Conservation (phyloP, 139 green algal species). For the Chlamydomonas applanata region DNA sequence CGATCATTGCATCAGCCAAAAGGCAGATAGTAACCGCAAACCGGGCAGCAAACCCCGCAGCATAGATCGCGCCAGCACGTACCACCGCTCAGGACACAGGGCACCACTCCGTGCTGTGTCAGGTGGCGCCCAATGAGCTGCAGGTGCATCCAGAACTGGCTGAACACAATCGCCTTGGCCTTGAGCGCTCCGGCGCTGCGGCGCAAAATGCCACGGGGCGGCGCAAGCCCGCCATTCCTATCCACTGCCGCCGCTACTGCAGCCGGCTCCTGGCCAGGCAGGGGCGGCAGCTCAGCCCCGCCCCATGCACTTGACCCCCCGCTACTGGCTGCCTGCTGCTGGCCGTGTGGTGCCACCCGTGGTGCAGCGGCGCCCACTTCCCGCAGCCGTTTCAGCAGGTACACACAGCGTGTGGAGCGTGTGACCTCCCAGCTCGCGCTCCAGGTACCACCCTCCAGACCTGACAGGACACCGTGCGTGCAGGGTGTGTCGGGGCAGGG, state of each 20-base stretch:
- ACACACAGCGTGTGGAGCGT: slow-evolving; percentile 61
- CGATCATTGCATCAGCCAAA: no score
- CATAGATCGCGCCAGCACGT: not conserved
- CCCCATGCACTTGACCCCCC: no score
- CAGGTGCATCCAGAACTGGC: slow-evolving; percentile 76
- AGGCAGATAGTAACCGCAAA: no score
- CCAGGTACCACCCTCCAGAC: not conserved
- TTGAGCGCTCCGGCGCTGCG: not conserved
- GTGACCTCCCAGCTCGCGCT: slow-evolving; percentile 17
- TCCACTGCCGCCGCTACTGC: no score
- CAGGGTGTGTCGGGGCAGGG: no score
- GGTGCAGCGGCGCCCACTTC: slow-evolving; percentile 46
- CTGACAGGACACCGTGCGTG: no score
- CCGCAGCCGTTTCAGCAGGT: slow-evolving; percentile 69
- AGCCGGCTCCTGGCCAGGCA: no score
- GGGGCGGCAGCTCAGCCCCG: no score
- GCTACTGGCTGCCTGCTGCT: slow-evolving; percentile 1
- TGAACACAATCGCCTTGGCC: slow-evolving; percentile 88
- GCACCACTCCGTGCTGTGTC: slow-evolving; percentile 3
- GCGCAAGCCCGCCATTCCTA: not conserved
- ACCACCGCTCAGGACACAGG: slow-evolving; percentile 16
- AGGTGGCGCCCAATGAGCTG: slow-evolving; percentile 54
- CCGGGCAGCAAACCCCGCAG: not conserved
- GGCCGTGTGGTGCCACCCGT: not conserved
- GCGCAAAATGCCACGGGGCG: slow-evolving; percentile 2